Percentiles rank a stretch among this genome's conserved stretches.
Conservation (phyloP, 495 filamentous ascomycete genomes). For the Aspergillus wentii region DNA sequence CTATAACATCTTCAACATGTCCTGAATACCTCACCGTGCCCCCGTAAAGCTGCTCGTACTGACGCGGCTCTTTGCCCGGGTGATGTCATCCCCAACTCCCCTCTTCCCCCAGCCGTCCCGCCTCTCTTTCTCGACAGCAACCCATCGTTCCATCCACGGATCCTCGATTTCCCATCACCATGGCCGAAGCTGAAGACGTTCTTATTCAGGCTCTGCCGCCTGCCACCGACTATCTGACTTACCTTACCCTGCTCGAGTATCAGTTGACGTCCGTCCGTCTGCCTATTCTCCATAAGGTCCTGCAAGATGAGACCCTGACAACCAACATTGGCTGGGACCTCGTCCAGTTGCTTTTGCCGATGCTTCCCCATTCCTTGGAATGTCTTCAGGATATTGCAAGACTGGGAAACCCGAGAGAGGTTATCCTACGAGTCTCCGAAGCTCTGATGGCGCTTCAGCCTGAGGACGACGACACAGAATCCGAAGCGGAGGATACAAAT, state of each 20-base stretch:
- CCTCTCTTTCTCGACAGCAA: slow-evolving; percentile 4
- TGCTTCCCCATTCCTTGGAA: slow-evolving; percentile 62
- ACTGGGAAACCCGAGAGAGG: slow-evolving; percentile 88
- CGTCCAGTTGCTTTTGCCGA: slow-evolving; percentile 75
- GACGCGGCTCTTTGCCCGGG: too few species aligned
- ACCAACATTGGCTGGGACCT: slow-evolving; percentile 96
- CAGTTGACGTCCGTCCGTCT: slow-evolving; percentile 74
- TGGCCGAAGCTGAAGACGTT: slow-evolving; percentile 32
- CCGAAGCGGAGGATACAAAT: slow-evolving; percentile 24
- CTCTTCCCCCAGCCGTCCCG: neutral
- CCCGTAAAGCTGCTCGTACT: too few species aligned
- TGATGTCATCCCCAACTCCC: slow-evolving; percentile 5
- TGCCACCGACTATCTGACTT: slow-evolving; percentile 77
- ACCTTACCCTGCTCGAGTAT: slow-evolving; percentile 82
- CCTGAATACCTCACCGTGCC: too few species aligned
- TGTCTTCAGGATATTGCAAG: slow-evolving; percentile 77
- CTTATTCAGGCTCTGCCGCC: slow-evolving; percentile 57
- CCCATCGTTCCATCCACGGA: slow-evolving; percentile 5
- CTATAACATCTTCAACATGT: too few species aligned
- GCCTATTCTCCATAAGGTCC: slow-evolving; percentile 67
- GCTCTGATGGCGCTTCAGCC: slow-evolving; percentile 55
- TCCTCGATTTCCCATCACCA: slow-evolving; percentile 11
- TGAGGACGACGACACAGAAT: slow-evolving; percentile 48
- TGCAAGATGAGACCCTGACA: slow-evolving; percentile 80
- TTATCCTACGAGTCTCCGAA: slow-evolving; percentile 84